phyloP scores from a whole-genome alignment of 495 filamentous ascomycete genomes.

The Jackrogersella multiformis region DNA sequence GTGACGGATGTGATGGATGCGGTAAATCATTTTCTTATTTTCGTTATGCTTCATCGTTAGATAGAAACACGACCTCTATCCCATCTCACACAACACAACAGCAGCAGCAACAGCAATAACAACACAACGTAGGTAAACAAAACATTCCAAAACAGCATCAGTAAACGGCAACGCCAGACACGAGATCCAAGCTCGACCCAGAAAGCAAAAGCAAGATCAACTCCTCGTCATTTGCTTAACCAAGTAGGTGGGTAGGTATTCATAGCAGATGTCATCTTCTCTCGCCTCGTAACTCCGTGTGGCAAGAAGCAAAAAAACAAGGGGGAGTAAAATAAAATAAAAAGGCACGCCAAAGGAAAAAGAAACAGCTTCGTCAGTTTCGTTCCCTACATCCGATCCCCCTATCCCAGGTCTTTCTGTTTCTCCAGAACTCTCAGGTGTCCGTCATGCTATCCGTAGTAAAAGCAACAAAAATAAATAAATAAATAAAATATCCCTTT shows the following conservation, averaged over 20 bases:
- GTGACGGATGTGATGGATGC: not conserved
- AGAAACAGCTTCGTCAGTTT: slow-evolving; percentile 9
- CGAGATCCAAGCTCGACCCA: not conserved
- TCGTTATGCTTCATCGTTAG: not conserved
- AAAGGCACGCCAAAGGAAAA: not conserved
- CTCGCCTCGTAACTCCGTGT: not conserved
- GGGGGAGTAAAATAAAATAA: too few relatives aligned
- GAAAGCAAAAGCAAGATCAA: not conserved
- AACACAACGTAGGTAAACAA: not conserved
- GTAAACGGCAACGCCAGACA: not conserved
- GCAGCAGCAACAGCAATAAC: not conserved
- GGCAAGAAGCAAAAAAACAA: too few relatives aligned
- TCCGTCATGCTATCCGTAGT: slow-evolving; percentile 6
- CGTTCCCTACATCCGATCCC: not conserved
- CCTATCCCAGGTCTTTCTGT: not conserved
- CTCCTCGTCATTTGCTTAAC: slow-evolving; percentile 3
- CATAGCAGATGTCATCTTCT: slow-evolving; percentile 7
- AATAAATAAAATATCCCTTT: slow-evolving; percentile 11
- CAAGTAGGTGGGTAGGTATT: too few relatives aligned
- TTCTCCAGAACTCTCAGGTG: not conserved
- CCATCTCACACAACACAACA: not conserved
- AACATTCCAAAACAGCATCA: not conserved
- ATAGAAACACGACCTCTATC: not conserved
- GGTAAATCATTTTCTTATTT: not conserved
- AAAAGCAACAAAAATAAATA: too few relatives aligned